Evolutionary conservation across 176 grass and related monocot species (phyloP).

Genomic region (Typha latifolia): DNA sequence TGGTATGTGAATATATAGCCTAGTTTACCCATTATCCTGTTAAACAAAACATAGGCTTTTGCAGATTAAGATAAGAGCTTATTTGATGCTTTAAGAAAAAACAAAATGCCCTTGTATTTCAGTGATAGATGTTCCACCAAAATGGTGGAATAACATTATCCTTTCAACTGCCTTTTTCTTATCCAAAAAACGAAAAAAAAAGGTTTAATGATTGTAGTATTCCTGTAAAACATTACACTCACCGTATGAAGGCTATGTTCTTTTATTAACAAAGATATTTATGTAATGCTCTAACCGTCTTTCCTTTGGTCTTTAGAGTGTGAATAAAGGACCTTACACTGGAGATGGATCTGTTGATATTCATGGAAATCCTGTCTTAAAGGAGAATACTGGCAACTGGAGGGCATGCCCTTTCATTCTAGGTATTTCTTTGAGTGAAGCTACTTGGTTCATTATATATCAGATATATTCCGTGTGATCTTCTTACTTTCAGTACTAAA

Average conservation of each 20-base stretch:
- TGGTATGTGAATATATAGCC: too few relatives aligned
- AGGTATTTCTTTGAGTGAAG: slow-evolving; percentile 28
- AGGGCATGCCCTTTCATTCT: slow-evolving; percentile 86
- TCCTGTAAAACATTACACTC: neutral
- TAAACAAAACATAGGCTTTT: too few relatives aligned
- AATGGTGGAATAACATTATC: too few relatives aligned
- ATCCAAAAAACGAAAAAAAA: too few relatives aligned
- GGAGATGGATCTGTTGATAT: slow-evolving; percentile 82
- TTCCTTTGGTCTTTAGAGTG: slow-evolving; percentile 28
- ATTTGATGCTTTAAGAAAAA: too few relatives aligned
- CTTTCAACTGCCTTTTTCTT: too few relatives aligned
- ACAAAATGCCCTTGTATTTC: too few relatives aligned
- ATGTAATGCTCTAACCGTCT: neutral
- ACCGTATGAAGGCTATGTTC: neutral
- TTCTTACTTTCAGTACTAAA: slow-evolving; percentile 7
- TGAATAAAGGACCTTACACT: slow-evolving; percentile 40
- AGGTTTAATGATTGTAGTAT: too few relatives aligned
- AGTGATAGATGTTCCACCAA: too few relatives aligned
- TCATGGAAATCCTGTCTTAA: slow-evolving; percentile 53
- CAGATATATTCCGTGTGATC: neutral
- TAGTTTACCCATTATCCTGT: too few relatives aligned
- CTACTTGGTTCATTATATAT: neutral
- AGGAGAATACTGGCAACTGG: slow-evolving; percentile 74
- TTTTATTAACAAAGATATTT: neutral
- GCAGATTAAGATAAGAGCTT: too few relatives aligned